Conservation (phyloP, 2,329 filamentous ascomycete species). For the Lachnellula willkommii region DNA sequence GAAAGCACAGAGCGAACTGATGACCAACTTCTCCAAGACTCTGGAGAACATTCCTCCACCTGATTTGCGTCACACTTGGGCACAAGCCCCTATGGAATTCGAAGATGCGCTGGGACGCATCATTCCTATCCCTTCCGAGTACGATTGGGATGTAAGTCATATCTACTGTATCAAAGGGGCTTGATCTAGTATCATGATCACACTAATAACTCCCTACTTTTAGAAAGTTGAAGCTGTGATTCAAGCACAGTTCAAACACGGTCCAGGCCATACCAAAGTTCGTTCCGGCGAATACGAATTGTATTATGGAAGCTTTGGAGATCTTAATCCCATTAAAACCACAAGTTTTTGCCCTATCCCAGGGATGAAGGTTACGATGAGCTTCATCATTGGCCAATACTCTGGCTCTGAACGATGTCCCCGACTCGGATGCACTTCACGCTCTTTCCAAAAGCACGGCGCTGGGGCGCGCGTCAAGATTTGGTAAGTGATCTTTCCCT, state of each 20-base stretch:
- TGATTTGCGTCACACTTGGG: conserved; percentile 10
- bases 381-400: background rate
- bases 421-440: background rate
- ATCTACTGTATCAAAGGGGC: background rate
- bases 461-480: background rate
- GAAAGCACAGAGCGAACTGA: background rate
- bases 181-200: background rate
- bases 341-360: background rate
- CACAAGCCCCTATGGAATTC: conserved; percentile 7
- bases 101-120: conserved; percentile 12
- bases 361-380: conserved; percentile 2
- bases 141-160: conserved; percentile 5
- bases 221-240: conserved; percentile 10
- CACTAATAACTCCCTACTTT: background rate
- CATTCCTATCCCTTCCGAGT: conserved; percentile 12
- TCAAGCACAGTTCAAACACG: conserved; percentile 3
- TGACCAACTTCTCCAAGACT: background rate
- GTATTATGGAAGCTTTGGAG: background rate
- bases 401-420: conserved; percentile 1
- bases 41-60: background rate
- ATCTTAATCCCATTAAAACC: background rate
- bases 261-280: conserved; percentile 7
- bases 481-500: background rate
- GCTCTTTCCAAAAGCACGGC: background rate
- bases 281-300: conserved; percentile 11